These are phyloP conservation scores for Phialophora tarda DNA, from an alignment of 2,329 filamentous ascomycete genomes.

Conservation along the genomic window DNA sequence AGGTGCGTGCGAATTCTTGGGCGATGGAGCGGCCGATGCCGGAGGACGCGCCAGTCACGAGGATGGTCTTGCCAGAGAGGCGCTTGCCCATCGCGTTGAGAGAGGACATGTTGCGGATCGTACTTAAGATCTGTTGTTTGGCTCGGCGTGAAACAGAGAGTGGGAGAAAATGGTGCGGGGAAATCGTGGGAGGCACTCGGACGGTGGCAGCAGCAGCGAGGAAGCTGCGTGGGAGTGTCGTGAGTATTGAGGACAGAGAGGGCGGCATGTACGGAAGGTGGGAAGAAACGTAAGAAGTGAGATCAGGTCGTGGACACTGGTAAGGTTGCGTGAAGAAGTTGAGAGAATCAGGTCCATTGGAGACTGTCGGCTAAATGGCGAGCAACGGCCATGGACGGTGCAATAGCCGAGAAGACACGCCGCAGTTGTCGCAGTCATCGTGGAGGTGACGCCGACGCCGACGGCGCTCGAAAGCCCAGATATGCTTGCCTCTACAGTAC, in stretches of 20 bases:
- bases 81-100: conserved; percentile 71
- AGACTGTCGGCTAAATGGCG: conserved; percentile 9
- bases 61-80: conserved; percentile 88
- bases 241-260: background rate
- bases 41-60: conserved; percentile 90
- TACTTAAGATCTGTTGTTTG: background rate
- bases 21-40: conserved; percentile 80
- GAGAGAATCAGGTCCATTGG: conserved; percentile 3
- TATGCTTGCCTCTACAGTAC: conserved; percentile 3
- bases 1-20: conserved; percentile 89
- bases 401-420: background rate
- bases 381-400: conserved; percentile 10
- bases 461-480: background rate
- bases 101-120: conserved; percentile 63
- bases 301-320: background rate
- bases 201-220: background rate
- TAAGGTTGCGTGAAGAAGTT: conserved; percentile 1
- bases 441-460: too few species aligned
- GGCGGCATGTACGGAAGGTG: conserved; percentile 19
- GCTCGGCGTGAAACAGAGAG: background rate
- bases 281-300: background rate
- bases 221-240: conserved; percentile 15
- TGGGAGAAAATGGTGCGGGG: conserved; percentile 17
- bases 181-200: conserved; percentile 6
- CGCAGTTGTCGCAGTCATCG: background rate